These are phyloP conservation scores for Aspergillus eucalypticola DNA, from an alignment of 2,329 filamentous ascomycete genomes.

Conservation along the genomic window DNA sequence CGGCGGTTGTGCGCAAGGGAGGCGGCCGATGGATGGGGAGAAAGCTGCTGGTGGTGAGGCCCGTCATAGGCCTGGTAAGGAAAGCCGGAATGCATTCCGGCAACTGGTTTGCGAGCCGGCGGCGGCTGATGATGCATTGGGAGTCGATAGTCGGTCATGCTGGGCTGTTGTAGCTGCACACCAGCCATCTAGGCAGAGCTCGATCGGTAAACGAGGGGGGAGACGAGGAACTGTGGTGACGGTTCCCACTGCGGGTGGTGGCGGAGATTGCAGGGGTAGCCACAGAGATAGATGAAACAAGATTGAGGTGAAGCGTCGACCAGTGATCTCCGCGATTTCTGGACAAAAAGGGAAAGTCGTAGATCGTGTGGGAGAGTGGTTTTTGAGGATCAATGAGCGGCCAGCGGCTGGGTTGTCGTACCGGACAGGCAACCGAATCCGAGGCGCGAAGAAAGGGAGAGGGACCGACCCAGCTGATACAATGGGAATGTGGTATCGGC, in stretches of 20 bases:
- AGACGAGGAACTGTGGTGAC: background rate
- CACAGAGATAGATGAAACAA: background rate
- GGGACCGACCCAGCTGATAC: background rate
- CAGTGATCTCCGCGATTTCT: background rate
- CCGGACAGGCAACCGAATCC: slow-evolving; percentile 11
- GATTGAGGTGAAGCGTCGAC: background rate
- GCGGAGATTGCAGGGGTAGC: background rate
- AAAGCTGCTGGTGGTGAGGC: slow-evolving; percentile 24
- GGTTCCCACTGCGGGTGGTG: slow-evolving; percentile 1
- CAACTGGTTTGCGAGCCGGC: slow-evolving; percentile 34
- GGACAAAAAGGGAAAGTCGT: background rate
- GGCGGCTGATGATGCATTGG: slow-evolving; percentile 38
- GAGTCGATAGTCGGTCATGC: slow-evolving; percentile 41
- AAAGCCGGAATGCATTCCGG: slow-evolving; percentile 26
- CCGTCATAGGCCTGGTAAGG: slow-evolving; percentile 31
- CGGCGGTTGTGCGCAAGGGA: slow-evolving; percentile 37
- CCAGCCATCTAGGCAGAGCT: slow-evolving; percentile 28
- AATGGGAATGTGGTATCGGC: background rate
- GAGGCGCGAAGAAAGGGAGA: slow-evolving; percentile 1
- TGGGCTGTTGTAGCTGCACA: slow-evolving; percentile 30
- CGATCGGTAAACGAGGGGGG: background rate
- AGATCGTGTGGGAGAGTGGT: background rate
- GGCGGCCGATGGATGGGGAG: slow-evolving; percentile 28
- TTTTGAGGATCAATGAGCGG: slow-evolving; percentile 10
- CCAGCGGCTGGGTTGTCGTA: slow-evolving; percentile 12